A percentile compares a stretch with the other conserved stretches of the same genome.
These are phyloP conservation scores for Areca catechu DNA, from an alignment of 176 grass and related monocot genomes.

Conservation along the genomic window DNA sequence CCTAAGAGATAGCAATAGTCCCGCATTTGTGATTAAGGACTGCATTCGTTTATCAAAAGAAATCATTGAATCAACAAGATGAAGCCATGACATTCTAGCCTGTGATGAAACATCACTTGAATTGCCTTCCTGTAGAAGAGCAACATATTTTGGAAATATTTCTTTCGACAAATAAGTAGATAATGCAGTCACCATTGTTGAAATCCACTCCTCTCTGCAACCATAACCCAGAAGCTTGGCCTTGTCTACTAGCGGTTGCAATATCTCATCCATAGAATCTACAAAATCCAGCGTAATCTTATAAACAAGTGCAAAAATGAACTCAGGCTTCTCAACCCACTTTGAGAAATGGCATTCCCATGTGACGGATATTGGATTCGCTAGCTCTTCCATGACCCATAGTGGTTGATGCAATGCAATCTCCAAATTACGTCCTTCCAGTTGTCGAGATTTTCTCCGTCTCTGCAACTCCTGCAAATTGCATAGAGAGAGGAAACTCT, in stretches of 20 bases:
- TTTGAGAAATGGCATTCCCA: slow-evolving; percentile 72
- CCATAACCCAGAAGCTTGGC: slow-evolving; percentile 87
- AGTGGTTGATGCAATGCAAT: slow-evolving; percentile 57
- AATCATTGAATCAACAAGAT: slow-evolving; percentile 85
- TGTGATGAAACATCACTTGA: slow-evolving; percentile 21
- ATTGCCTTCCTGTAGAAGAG: slow-evolving; percentile 55
- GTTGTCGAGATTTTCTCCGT: slow-evolving; percentile 64
- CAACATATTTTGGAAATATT: slow-evolving; percentile 66
- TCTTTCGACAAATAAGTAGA: slow-evolving; percentile 78
- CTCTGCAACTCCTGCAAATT: slow-evolving; percentile 80
- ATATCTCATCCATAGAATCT: slow-evolving; percentile 82
- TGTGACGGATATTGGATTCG: slow-evolving; percentile 62
- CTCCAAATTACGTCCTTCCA: slow-evolving; percentile 54
- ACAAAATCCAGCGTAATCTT: slow-evolving; percentile 82
- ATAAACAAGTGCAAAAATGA: slow-evolving; percentile 89
- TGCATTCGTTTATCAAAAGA: slow-evolving; percentile 89
- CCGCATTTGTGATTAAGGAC: slow-evolving; percentile 47
- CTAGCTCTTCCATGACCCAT: slow-evolving; percentile 92
- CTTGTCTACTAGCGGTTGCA: slow-evolving; percentile 89
- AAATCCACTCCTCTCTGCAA: slow-evolving; percentile 95
- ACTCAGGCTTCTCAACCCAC: slow-evolving; percentile 78
- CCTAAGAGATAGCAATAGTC: slow-evolving; percentile 49
- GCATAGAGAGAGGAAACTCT: slow-evolving; percentile 80
- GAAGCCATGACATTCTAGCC: slow-evolving; percentile 65
- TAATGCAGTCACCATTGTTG: slow-evolving; percentile 57